Percentiles rank a stretch among this genome's conserved stretches.
Evolutionary conservation across 352 stramenopile genomes (phyloP).

Genomic region (Phytophthora tubulina): DNA sequence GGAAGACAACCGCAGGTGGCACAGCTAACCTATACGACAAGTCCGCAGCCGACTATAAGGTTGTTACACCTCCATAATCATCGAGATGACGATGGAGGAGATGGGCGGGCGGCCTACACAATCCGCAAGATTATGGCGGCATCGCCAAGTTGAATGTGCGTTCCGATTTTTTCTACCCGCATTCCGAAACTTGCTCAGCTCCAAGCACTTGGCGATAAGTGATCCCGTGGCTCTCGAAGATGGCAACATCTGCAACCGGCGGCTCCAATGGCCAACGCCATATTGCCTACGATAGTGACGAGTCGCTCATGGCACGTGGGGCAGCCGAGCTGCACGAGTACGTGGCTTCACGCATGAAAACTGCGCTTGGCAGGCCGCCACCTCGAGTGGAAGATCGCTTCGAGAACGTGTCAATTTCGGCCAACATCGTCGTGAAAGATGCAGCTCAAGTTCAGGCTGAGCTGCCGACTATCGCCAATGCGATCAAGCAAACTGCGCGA

Average conservation of each 20-base stretch:
- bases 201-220: background rate
- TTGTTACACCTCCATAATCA: constrained; percentile 18
- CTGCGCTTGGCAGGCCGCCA: constrained; percentile 29
- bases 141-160: background rate
- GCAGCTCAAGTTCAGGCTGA: constrained; percentile 30
- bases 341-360: constrained; percentile 29
- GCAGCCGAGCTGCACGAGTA: constrained; percentile 34
- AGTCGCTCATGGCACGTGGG: constrained; percentile 36
- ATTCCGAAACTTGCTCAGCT: constrained; percentile 19
- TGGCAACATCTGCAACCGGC: background rate
- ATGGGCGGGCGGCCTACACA: constrained; percentile 11
- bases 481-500: constrained; percentile 27
- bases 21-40: too few species aligned
- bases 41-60: too few species aligned
- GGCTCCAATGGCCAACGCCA: background rate
- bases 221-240: background rate
- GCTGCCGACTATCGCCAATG: constrained; percentile 49
- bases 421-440: constrained; percentile 35
- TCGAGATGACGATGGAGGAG: constrained; percentile 3
- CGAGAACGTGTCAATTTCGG: constrained; percentile 44
- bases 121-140: constrained; percentile 28
- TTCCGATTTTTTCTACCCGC: background rate
- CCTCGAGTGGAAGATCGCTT: constrained; percentile 57
- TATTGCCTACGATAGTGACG: constrained; percentile 16
- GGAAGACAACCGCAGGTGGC: too few species aligned